These are phyloP conservation scores for Aspergillus pseudoviridinutans DNA, from an alignment of 2,329 filamentous ascomycete genomes.

Conservation along the genomic window DNA sequence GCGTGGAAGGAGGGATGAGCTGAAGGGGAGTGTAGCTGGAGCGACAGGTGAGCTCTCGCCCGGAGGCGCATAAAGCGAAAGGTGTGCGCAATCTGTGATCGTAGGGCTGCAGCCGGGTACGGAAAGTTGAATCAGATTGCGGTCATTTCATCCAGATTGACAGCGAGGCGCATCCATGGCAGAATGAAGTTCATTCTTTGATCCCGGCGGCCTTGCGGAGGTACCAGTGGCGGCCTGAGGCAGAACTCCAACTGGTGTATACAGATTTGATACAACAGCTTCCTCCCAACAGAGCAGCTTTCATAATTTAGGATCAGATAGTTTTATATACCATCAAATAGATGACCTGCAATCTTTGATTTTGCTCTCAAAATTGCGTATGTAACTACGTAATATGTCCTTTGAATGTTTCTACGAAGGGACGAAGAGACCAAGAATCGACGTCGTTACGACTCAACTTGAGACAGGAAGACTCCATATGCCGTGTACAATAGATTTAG, in stretches of 20 bases:
- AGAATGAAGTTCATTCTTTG: constrained; percentile 1
- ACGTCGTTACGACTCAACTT: not conserved
- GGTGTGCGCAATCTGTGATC: constrained; percentile 3
- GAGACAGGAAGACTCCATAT: constrained; percentile 1
- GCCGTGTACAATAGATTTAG: constrained; percentile 1
- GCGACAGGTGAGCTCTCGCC: constrained; percentile 16
- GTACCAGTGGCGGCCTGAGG: constrained; percentile 21
- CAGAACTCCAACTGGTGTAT: constrained; percentile 8
- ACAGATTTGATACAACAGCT: not conserved
- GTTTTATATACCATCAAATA: not conserved
- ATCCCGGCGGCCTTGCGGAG: constrained; percentile 2
- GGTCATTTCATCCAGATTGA: not conserved
- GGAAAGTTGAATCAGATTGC: not conserved
- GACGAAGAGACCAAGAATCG: not conserved
- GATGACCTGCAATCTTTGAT: not conserved
- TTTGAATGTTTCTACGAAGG: not conserved
- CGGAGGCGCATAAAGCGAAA: constrained; percentile 16
- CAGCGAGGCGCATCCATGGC: constrained; percentile 2
- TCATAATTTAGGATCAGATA: not conserved
- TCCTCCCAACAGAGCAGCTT: not conserved
- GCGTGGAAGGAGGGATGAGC: not conserved
- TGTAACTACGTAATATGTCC: not conserved
- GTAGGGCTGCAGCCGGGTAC: not conserved
- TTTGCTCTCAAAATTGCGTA: not conserved
- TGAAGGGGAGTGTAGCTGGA: not conserved